phyloP scores from a whole-genome alignment of 768 basidiomycete genomes.

The Lactarius evosmus region DNA sequence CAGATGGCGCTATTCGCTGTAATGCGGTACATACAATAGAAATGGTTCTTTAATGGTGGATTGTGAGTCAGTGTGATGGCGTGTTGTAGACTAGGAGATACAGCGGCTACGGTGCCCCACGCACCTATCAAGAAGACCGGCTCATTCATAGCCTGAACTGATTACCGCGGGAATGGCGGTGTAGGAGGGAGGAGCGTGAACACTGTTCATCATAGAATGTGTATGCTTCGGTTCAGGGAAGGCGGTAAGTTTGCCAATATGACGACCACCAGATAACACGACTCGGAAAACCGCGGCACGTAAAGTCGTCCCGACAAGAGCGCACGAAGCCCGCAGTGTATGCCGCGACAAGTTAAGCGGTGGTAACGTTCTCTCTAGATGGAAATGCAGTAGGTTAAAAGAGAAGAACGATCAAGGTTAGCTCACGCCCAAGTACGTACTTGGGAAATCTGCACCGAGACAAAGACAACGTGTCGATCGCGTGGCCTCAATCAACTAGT shows the following conservation, averaged over 20 bases:
- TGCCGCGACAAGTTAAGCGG: not conserved
- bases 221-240: not conserved
- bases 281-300: not conserved
- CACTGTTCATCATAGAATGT: not conserved
- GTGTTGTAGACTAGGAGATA: slow-evolving; percentile 5
- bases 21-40: not conserved
- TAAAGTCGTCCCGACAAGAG: not conserved
- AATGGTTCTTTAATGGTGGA: slow-evolving; percentile 1
- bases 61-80: slow-evolving; percentile 4
- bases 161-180: slow-evolving; percentile 9
- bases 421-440: not conserved
- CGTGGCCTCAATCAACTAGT: not conserved
- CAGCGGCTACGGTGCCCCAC: not conserved
- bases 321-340: not conserved
- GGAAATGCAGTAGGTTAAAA: not conserved
- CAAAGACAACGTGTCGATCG: slow-evolving; percentile 16
- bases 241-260: not conserved
- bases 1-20: not conserved
- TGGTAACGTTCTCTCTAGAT: not conserved
- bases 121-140: not conserved
- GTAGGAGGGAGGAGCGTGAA: not conserved
- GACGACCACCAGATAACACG: not conserved
- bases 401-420: not conserved
- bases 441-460: not conserved
- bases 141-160: not conserved